Base-by-base conservation (phyloP, 2,329 filamentous ascomycete genomes). In the Exophiala viscosa region DNA sequence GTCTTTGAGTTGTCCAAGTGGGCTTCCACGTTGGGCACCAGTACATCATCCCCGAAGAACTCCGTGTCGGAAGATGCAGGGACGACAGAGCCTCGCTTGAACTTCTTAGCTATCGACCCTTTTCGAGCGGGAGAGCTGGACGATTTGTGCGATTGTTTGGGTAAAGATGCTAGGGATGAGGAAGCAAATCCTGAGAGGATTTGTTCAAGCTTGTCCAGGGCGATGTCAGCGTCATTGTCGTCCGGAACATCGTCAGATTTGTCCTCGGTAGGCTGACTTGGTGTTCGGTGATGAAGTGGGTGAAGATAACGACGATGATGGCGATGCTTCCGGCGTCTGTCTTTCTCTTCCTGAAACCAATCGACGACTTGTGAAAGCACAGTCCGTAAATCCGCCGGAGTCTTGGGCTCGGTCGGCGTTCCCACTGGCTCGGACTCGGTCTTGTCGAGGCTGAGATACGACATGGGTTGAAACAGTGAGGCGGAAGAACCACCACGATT, bases 1-100 rank as follows among this genome's bases (percentile, higher is more conserved):
- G 91, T 95, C 71, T 92, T 93, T 4, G 88, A 87, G 65, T 96
- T 96, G 71, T 97, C 92, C 15, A 97, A 77, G 41, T 85, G 76
- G 6, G 83, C 90, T 68, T 96, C 90, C 61, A 91, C 95, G 59
- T 82, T 83, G 1, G 92, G 92, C 1, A 95, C 89, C n/a, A 88
- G 71, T 57, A 96, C 90, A n/a, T 83, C 83, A 58, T 96, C 91
- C 8, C 55, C 60, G 13, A 82, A 74, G 61, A 86, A 88, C 53
- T 97, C 92, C 0, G 90, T 95, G 62, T 96, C 92, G 0, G 89
- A 93, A 3, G 87, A 90, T 3, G 77, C 78, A 1, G 74, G 71
- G 11, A 74, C 76, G 61, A 67, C 76, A 63, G 73, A 72, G 60
- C 76, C 62, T 64, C 70, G 46, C 35, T 58, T 63, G 54, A 70